Evolutionary conservation across 345 rosid genomes (phyloP).

Genomic region (Hypericum perforatum): DNA sequence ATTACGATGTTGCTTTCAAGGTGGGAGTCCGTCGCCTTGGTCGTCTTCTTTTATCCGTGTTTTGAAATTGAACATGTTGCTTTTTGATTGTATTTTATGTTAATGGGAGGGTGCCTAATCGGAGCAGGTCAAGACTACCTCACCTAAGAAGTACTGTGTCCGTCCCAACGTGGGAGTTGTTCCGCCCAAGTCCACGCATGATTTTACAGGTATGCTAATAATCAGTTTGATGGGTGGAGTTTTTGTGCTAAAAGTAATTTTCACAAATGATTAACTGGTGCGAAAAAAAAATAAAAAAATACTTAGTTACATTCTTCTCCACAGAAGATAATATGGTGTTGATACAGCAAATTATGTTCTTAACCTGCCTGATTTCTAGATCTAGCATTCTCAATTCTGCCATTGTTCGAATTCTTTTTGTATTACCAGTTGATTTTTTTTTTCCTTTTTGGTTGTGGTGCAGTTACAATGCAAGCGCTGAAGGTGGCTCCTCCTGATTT

Average conservation of each 20-base stretch:
- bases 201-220: conserved; percentile 50
- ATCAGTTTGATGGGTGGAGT: not conserved
- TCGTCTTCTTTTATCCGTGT: conserved; percentile 1
- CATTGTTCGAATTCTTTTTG: too few relatives aligned
- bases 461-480: conserved; percentile 95
- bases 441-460: conserved; percentile 3
- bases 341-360: too few relatives aligned
- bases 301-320: too few relatives aligned
- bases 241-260: too few relatives aligned
- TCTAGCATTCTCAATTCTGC: too few relatives aligned
- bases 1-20: conserved; percentile 78
- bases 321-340: too few relatives aligned
- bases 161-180: conserved; percentile 81
- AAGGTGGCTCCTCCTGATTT: conserved; percentile 56
- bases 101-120: conserved; percentile 6
- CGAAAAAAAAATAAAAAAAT: too few relatives aligned
- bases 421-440: too few relatives aligned
- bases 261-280: too few relatives aligned
- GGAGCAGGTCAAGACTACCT: conserved; percentile 88
- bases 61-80: conserved; percentile 1
- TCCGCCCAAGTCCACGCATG: conserved; percentile 52
- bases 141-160: conserved; percentile 88
- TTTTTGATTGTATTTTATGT: not conserved
- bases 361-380: too few relatives aligned
- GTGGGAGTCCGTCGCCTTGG: conserved; percentile 22